phyloP scores from a whole-genome alignment of 1,284 basidiomycete species.

The Entoloma clypeatum region DNA sequence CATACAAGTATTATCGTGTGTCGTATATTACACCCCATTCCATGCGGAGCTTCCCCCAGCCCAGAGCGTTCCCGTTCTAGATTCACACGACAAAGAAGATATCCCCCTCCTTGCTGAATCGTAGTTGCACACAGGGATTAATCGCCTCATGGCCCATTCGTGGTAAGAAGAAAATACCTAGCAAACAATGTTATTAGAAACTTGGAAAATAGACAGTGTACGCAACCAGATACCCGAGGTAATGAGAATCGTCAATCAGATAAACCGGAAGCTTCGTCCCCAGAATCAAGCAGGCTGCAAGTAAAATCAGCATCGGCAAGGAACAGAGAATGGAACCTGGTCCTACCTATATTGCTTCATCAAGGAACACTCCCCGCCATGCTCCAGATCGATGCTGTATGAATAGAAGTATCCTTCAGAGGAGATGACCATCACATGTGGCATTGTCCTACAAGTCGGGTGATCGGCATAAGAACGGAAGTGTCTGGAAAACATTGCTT shows the following conservation, averaged over 20 bases:
- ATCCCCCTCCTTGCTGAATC: too few relatives aligned
- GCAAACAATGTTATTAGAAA: too few relatives aligned
- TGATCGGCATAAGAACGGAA: background rate
- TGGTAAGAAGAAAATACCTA: too few relatives aligned
- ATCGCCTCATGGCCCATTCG: too few relatives aligned
- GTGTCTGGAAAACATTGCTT: constrained; percentile 29
- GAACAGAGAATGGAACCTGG: constrained; percentile 3
- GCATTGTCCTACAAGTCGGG: constrained; percentile 64
- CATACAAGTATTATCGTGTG: too few relatives aligned
- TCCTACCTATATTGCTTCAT: constrained; percentile 87
- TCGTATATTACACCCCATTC: too few relatives aligned
- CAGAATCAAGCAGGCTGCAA: constrained; percentile 32
- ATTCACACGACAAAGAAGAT: too few relatives aligned
- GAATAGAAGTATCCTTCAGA: constrained; percentile 95
- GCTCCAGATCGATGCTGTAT: constrained; percentile 94
- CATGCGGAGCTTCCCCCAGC: too few relatives aligned
- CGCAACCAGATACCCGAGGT: too few relatives aligned
- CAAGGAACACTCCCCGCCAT: constrained; percentile 92
- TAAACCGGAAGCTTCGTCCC: constrained; percentile 24
- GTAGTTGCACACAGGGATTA: too few relatives aligned
- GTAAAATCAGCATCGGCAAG: constrained; percentile 4
- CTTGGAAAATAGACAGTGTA: too few relatives aligned
- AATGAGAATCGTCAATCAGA: constrained; percentile 5
- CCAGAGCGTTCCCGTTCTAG: too few relatives aligned
- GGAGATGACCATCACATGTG: constrained; percentile 96